phyloP scores from a whole-genome alignment of 2,329 filamentous ascomycete species.

The Neopestalotiopsis sp. region DNA sequence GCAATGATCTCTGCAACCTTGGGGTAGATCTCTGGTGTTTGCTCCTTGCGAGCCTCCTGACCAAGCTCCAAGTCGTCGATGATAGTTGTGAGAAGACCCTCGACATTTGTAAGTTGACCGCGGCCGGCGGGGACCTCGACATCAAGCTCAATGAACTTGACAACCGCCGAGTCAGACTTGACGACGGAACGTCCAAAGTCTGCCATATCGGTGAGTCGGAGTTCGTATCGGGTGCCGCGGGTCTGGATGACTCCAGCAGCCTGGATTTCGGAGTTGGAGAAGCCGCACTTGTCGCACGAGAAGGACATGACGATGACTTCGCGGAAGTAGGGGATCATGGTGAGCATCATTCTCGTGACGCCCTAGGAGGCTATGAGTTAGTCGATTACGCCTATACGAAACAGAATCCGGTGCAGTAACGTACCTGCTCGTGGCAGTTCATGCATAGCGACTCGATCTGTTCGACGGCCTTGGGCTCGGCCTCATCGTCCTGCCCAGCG shows the following conservation, averaged over 20 bases:
- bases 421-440: slow-evolving; percentile 81
- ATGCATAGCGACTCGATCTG: slow-evolving; percentile 83
- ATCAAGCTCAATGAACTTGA: slow-evolving; percentile 90
- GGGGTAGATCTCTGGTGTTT: slow-evolving; percentile 76
- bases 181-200: slow-evolving; percentile 89
- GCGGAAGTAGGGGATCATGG: slow-evolving; percentile 94
- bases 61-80: slow-evolving; percentile 80
- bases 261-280: slow-evolving; percentile 93
- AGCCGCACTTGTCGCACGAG: slow-evolving; percentile 84
- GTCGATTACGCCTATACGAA: not conserved
- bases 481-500: slow-evolving; percentile 39
- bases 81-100: slow-evolving; percentile 81
- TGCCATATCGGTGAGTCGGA: slow-evolving; percentile 72
- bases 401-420: not conserved
- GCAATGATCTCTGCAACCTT: slow-evolving; percentile 80
- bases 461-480: slow-evolving; percentile 63
- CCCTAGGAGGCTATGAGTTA: slow-evolving; percentile 58
- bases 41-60: slow-evolving; percentile 80
- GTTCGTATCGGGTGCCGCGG: slow-evolving; percentile 81
- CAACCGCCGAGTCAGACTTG: slow-evolving; percentile 85
- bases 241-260: slow-evolving; percentile 91
- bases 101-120: slow-evolving; percentile 91
- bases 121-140: slow-evolving; percentile 91
- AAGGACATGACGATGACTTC: slow-evolving; percentile 99
- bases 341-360: slow-evolving; percentile 83